These are phyloP conservation scores for Annulohypoxylon nitens DNA, from an alignment of 495 filamentous ascomycete genomes.

Conservation along the genomic window DNA sequence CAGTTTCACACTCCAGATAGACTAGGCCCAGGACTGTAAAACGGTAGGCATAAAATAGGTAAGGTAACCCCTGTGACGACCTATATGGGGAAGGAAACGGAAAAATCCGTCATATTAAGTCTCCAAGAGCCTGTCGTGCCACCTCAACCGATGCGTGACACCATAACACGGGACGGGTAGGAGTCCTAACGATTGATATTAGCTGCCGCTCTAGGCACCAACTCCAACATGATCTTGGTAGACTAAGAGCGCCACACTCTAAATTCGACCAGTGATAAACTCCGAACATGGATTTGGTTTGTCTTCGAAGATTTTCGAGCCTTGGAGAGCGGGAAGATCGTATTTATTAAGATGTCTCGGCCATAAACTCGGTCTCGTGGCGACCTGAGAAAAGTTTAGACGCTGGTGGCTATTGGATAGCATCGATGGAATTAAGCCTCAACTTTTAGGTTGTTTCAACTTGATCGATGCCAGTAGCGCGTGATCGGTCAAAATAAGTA, in stretches of 20 bases:
- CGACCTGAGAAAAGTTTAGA: not conserved
- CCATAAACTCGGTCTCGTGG: not conserved
- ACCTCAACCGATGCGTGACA: constrained; percentile 4
- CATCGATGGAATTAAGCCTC: not conserved
- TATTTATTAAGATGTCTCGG: not conserved
- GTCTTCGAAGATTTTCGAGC: not conserved
- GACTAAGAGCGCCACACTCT: not conserved
- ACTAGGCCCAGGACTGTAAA: not conserved
- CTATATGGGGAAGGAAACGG: not conserved
- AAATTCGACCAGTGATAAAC: not conserved
- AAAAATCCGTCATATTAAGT: not conserved
- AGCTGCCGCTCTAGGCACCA: not conserved
- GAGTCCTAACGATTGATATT: not conserved
- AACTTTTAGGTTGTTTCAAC: not conserved
- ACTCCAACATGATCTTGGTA: constrained; percentile 1
- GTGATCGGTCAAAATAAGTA: not conserved
- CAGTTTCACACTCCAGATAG: too few relatives aligned
- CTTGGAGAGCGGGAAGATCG: not conserved
- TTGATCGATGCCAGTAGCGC: not conserved
- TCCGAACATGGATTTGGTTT: not conserved
- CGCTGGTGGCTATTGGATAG: not conserved
- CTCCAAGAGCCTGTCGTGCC: not conserved
- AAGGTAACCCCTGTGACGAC: not conserved
- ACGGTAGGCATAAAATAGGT: not conserved
- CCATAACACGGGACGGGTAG: not conserved